Base-by-base conservation (phyloP, 257 asterid genomes). In the Ballota nigra region DNA sequence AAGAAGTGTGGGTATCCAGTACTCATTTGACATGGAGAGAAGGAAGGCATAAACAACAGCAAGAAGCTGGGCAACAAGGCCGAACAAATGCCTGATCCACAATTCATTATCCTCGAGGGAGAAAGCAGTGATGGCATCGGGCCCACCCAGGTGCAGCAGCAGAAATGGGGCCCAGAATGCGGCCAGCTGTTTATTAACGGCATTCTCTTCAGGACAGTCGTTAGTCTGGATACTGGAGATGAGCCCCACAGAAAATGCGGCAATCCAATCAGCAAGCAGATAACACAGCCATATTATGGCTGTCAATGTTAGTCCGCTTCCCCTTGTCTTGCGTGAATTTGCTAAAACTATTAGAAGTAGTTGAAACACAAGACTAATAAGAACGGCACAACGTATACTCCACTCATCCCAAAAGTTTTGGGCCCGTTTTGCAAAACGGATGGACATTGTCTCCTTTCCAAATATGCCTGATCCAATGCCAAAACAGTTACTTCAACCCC, bases 21-120 rank as follows among this genome's bases (percentile, higher is more conserved):
- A 45, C 12, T 3, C 34, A 6, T 31, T 56, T 5, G 43, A 28
- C 12, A 34, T 10, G 2, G 80, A 31, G 9, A 31, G 73, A 8
- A 38, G 3, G 45, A 70, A 56, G 9, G 73, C 74, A n/a, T 74
- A 74, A 4, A 8, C 10, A 9, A 63, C 79, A 0, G 13, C 10
- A 4, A 29, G 2, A 52, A 61, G 20, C 75, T 73, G 52, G 4
- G 28, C 12, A 2, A 72, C 1, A 3, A 78, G 63, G 20, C 74
- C 63, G 10, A 79, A 47, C 13, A 78, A 4, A 52, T 78, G 83
- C 16, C 83, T 16, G 23, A 56, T 36, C 82, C 83, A 78, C 5
- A 74, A 45, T 12, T 74, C 74, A n/a, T 78, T 78, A 36, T 78
- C 83, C 51, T 78, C 83, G 8, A 78, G 68, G 1, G 82, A n/a